Evolutionary conservation across 345 rosid species (phyloP).

Genomic region (Eucalyptus erythrocorys): DNA sequence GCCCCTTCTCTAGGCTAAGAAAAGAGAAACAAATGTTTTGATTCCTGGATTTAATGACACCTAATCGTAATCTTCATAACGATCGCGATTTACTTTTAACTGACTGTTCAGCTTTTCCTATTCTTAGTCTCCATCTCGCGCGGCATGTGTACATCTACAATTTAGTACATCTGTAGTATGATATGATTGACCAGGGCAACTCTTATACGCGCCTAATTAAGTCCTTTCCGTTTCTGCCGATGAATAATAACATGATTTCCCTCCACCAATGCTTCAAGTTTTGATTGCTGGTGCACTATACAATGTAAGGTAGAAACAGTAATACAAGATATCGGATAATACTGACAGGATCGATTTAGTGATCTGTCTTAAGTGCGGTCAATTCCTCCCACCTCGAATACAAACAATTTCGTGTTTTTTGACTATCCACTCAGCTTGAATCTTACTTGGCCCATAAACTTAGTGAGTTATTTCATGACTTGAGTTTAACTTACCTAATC

Average conservation of each 20-base stretch:
- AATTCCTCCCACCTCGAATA: no score
- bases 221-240: background rate
- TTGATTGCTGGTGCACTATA: background rate
- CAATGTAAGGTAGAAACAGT: background rate
- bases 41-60: background rate
- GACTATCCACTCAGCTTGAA: no score
- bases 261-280: background rate
- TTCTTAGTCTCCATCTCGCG: background rate
- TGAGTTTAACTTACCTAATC: no score
- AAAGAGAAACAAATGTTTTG: background rate
- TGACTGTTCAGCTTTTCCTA: fast-evolving
- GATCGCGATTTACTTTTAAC: fast-evolving
- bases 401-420: no score
- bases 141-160: fast-evolving
- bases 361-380: no score
- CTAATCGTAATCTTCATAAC: background rate
- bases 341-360: background rate
- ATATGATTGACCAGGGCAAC: background rate
- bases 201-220: fast-evolving
- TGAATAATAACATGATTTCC: background rate
- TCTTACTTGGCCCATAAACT: no score
- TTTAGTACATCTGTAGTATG: background rate
- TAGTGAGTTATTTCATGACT: no score
- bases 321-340: background rate
- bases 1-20: no score